Percentiles rank a stretch among this genome's conserved stretches.
phyloP scores from a whole-genome alignment of 169 alveolate species.

The Plasmodium gaboni region DNA sequence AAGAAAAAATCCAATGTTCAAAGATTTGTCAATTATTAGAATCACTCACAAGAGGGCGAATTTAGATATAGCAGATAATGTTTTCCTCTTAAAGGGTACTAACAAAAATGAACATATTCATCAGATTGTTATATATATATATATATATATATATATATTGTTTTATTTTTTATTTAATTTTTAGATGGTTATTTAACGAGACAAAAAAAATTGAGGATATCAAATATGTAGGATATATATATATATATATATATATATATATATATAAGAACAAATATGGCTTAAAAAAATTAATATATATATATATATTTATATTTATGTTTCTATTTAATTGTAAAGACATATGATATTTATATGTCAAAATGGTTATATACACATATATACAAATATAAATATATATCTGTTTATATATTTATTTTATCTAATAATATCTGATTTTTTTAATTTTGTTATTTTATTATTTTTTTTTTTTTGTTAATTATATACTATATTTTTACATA shows the following conservation, averaged over 20 bases:
- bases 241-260: neutral
- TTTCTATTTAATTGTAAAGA: neutral
- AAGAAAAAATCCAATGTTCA: conserved; percentile 24
- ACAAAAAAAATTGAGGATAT: conserved; percentile 34
- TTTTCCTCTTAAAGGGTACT: conserved; percentile 56
- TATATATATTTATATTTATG: neutral
- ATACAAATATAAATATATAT: no score
- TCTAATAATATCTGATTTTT: no score
- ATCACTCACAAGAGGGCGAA: conserved; percentile 65
- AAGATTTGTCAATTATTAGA: conserved; percentile 41
- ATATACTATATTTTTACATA: conserved; percentile 57
- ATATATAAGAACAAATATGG: neutral
- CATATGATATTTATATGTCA: no score
- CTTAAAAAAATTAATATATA: neutral
- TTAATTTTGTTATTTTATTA: neutral
- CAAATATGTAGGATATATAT: neutral
- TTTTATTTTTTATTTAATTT: conserved; percentile 27
- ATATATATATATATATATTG: neutral
- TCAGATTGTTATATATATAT: neutral
- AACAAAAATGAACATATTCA: neutral
- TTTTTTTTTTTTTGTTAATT: conserved; percentile 12
- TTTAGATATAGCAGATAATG: conserved; percentile 38
- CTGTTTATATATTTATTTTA: no score
- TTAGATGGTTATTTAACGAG: conserved; percentile 51
- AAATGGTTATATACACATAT: no score